Evolutionary conservation across 345 rosid species (phyloP).

Genomic region (Linum tenue): DNA sequence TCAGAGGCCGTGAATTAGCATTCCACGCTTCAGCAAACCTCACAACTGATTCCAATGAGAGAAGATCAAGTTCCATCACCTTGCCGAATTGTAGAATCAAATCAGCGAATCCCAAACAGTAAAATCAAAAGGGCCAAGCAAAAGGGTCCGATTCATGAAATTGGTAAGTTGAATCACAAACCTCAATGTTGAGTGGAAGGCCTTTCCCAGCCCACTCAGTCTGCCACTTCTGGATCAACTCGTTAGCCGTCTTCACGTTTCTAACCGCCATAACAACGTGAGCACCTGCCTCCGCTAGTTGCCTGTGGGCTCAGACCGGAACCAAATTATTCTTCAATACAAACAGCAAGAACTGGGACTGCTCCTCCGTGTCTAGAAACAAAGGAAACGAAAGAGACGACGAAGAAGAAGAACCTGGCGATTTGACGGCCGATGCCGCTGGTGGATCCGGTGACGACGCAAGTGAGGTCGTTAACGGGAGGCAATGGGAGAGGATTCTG

Average conservation of each 20-base stretch:
- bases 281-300: conserved; percentile 92
- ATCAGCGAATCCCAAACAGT: conserved; percentile 12
- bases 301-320: conserved; percentile 28
- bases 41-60: conserved; percentile 74
- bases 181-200: conserved; percentile 79
- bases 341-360: neutral
- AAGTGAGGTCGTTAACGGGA: conserved; percentile 62
- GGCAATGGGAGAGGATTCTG: conserved; percentile 74
- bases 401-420: conserved; percentile 37
- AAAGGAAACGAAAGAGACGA: neutral
- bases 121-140: too few species aligned
- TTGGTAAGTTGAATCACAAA: conserved; percentile 5
- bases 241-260: conserved; percentile 62
- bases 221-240: conserved; percentile 76
- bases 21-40: conserved; percentile 66
- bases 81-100: conserved; percentile 14
- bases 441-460: conserved; percentile 91
- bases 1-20: conserved; percentile 51
- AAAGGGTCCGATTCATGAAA: neutral
- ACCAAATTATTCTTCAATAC: too few species aligned
- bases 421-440: conserved; percentile 94
- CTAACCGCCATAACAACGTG: conserved; percentile 97
- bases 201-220: conserved; percentile 57
- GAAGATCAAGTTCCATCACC: conserved; percentile 96
- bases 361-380: neutral